phyloP scores from a whole-genome alignment of 2,329 filamentous ascomycete genomes.

The Diaporthe velutina region DNA sequence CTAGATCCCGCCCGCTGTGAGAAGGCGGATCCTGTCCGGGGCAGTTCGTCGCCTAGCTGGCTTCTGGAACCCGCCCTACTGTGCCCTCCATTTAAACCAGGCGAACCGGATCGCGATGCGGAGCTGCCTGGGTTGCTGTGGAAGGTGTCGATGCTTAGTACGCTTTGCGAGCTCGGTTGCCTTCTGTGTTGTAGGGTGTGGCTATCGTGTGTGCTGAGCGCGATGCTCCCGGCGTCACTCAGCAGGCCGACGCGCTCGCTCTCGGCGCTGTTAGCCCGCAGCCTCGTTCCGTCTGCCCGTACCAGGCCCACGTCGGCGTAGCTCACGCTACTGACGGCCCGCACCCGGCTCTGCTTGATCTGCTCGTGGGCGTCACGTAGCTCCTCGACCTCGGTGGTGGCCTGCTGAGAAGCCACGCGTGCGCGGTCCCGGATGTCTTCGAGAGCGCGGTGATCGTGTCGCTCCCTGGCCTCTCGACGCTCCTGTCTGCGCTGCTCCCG shows the following conservation, averaged over 20 bases:
- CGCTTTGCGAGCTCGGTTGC: slow-evolving; percentile 65
- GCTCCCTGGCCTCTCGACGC: slow-evolving; percentile 77
- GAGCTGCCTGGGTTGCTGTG: slow-evolving; percentile 43
- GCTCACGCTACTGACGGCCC: slow-evolving; percentile 79
- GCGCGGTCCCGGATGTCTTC: slow-evolving; percentile 73
- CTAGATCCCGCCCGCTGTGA: slow-evolving; percentile 61
- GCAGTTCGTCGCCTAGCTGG: slow-evolving; percentile 44
- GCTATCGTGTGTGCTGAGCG: slow-evolving; percentile 43
- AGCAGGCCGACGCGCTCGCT: slow-evolving; percentile 80
- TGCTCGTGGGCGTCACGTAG: slow-evolving; percentile 68
- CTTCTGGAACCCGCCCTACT: slow-evolving; percentile 58
- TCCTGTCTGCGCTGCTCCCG: slow-evolving; percentile 80
- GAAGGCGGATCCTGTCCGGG: slow-evolving; percentile 41
- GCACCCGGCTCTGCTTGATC: slow-evolving; percentile 71
- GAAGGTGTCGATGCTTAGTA: slow-evolving; percentile 63
- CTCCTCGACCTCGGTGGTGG: slow-evolving; percentile 70
- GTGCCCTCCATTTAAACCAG: slow-evolving; percentile 44
- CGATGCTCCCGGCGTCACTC: slow-evolving; percentile 77
- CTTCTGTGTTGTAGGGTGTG: slow-evolving; percentile 53
- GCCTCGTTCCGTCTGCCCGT: slow-evolving; percentile 80
- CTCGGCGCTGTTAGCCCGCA: slow-evolving; percentile 80
- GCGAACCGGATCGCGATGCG: slow-evolving; percentile 41
- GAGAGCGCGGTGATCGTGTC: slow-evolving; percentile 79
- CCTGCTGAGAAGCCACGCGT: slow-evolving; percentile 58
- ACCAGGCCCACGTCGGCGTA: slow-evolving; percentile 84